Evolutionary conservation across 2,329 filamentous ascomycete species (phyloP).

Genomic region (Mycosphaerelloides madeirae): DNA sequence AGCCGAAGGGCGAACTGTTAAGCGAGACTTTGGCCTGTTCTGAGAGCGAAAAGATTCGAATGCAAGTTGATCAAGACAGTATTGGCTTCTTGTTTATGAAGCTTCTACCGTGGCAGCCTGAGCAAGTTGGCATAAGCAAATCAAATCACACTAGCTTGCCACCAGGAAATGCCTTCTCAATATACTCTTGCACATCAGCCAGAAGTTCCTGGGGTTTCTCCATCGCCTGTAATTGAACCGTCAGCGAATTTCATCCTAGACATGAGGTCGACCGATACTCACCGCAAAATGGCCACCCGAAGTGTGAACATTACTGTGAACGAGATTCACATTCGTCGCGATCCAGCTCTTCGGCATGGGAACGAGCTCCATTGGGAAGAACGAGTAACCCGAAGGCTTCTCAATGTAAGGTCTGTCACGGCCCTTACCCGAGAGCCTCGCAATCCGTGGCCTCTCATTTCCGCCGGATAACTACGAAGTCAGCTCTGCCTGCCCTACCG

Average conservation of each 20-base stretch:
- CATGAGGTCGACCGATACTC: neutral
- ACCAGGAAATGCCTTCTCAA: conserved; percentile 24
- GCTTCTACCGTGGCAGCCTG: too few relatives aligned
- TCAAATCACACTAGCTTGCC: too few relatives aligned
- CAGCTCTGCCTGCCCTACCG: neutral
- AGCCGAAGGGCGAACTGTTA: conserved; percentile 31
- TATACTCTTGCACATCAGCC: conserved; percentile 32
- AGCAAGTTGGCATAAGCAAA: too few relatives aligned
- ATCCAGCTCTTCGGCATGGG: conserved; percentile 37
- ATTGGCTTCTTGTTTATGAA: too few relatives aligned
- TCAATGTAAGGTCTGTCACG: conserved; percentile 26
- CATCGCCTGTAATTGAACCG: conserved; percentile 26
- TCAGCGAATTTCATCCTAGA: neutral
- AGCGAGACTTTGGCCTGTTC: conserved; percentile 29
- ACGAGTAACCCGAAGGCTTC: conserved; percentile 43
- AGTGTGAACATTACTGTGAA: conserved; percentile 37
- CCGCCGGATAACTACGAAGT: conserved; percentile 10
- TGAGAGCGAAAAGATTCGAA: neutral
- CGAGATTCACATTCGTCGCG: conserved; percentile 34
- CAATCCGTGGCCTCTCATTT: conserved; percentile 17
- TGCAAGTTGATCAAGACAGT: too few relatives aligned
- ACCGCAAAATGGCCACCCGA: conserved; percentile 37
- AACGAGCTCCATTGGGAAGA: conserved; percentile 41
- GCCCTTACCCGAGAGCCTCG: conserved; percentile 8
- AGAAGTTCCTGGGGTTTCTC: conserved; percentile 32